Conservation (phyloP, 352 stramenopile genomes). For the Phytophthora cactorum region DNA sequence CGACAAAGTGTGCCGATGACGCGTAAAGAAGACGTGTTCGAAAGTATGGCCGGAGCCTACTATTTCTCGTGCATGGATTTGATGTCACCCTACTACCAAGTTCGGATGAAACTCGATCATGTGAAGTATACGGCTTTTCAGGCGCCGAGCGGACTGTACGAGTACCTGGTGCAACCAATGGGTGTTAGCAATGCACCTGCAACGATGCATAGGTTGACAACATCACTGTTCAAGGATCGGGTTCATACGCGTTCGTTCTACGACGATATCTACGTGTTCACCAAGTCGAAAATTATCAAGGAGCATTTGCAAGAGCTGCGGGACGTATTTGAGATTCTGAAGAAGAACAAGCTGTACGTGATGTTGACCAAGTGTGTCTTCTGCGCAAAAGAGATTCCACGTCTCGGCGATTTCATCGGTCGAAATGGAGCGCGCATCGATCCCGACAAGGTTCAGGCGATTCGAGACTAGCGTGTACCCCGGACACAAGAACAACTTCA, state of each 20-base stretch:
- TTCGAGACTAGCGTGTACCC: constrained; percentile 25
- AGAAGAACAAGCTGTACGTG: constrained; percentile 23
- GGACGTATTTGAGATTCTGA: not conserved
- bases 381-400: constrained; percentile 31
- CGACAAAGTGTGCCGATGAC: constrained; percentile 4
- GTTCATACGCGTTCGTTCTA: constrained; percentile 6
- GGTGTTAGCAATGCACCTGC: constrained; percentile 2
- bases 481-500: constrained; percentile 22
- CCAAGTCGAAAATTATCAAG: not conserved
- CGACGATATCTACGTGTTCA: constrained; percentile 13
- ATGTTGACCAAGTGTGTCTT: constrained; percentile 42
- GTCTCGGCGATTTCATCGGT: constrained; percentile 34
- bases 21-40: not conserved
- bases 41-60: not conserved
- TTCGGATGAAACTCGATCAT: constrained; percentile 26
- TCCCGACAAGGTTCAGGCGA: constrained; percentile 25
- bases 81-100: constrained; percentile 23
- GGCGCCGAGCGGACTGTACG: constrained; percentile 25
- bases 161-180: constrained; percentile 20
- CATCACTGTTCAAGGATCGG: constrained; percentile 5
- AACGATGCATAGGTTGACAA: constrained; percentile 3
- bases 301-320: not conserved
- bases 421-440: constrained; percentile 25
- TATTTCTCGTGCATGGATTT: not conserved
- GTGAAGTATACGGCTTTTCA: constrained; percentile 31